These are phyloP conservation scores for Croton setiger DNA, from an alignment of 441 rosid genomes.

Conservation along the genomic window DNA sequence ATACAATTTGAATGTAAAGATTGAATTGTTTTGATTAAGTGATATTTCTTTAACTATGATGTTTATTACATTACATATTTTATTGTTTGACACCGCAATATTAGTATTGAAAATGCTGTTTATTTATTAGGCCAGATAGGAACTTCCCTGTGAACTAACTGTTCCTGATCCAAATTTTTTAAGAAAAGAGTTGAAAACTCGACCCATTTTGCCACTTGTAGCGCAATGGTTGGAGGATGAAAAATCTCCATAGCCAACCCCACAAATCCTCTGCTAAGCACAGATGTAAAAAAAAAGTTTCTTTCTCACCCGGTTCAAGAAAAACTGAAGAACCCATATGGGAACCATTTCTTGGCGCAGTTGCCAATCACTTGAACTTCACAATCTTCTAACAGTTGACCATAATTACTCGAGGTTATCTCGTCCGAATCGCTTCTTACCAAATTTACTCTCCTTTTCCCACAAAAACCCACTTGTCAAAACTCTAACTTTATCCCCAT, in stretches of 20 bases:
- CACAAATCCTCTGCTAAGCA: slow-evolving; percentile 1
- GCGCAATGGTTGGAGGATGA: slow-evolving; percentile 1
- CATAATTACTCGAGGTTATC: slow-evolving; percentile 19
- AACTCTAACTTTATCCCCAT: background rate
- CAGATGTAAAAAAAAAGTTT: background rate
- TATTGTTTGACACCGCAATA: too few species aligned
- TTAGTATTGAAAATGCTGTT: too few species aligned
- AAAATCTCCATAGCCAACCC: background rate
- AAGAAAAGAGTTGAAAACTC: background rate
- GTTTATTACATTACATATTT: too few species aligned
- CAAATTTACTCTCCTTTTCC: slow-evolving; percentile 1
- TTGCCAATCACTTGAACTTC: background rate
- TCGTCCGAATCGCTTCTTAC: slow-evolving; percentile 15
- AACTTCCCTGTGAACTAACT: background rate
- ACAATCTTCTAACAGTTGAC: background rate
- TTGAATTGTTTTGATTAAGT: too few species aligned
- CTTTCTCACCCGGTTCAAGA: background rate
- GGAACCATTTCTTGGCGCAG: slow-evolving; percentile 33
- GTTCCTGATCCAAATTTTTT: background rate
- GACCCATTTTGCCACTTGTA: slow-evolving; percentile 7
- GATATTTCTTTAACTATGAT: too few species aligned
- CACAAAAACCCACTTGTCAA: background rate
- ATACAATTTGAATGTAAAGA: too few species aligned
- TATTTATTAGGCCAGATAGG: too few species aligned
- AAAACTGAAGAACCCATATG: slow-evolving; percentile 19